These are phyloP conservation scores for Trypanosoma theileri DNA, from an alignment of 208 protist genomes.

Conservation along the genomic window DNA sequence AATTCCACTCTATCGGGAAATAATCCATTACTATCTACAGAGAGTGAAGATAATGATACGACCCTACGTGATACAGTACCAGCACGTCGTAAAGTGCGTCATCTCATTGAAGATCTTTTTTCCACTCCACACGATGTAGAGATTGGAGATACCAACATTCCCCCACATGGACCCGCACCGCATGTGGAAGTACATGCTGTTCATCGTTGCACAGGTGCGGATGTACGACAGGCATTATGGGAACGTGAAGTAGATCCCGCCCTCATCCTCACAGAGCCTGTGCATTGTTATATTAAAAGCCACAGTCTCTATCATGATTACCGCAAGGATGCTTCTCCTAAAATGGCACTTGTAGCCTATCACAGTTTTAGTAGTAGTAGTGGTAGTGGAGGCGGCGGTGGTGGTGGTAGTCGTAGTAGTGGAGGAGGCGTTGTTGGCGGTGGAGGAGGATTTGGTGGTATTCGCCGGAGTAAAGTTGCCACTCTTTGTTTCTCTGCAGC, in stretches of 20 bases:
- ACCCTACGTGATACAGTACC: background rate
- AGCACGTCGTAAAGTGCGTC: slow-evolving; percentile 51
- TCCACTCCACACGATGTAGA: slow-evolving; percentile 25
- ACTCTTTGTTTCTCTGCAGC: slow-evolving; percentile 29
- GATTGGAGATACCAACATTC: background rate
- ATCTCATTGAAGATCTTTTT: slow-evolving; percentile 84
- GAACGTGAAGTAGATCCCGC: slow-evolving; percentile 66
- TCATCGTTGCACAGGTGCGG: slow-evolving; percentile 68
- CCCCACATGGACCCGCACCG: slow-evolving; percentile 21
- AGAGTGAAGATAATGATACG: background rate
- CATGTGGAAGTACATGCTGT: slow-evolving; percentile 85
- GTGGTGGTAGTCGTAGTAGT: slow-evolving; percentile 9
- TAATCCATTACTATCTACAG: background rate
- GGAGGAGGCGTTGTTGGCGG: slow-evolving; percentile 11
- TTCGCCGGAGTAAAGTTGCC: slow-evolving; percentile 16
- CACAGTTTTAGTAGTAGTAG: slow-evolving; percentile 20
- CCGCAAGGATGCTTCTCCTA: slow-evolving; percentile 45
- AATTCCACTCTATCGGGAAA: background rate
- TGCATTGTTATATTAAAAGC: slow-evolving; percentile 77
- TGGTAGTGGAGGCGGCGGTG: slow-evolving; percentile 6
- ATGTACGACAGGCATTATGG: slow-evolving; percentile 87
- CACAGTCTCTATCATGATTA: slow-evolving; percentile 81
- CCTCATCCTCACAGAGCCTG: slow-evolving; percentile 63
- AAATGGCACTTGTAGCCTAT: slow-evolving; percentile 36
- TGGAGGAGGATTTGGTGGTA: background rate